These are phyloP conservation scores for Petasospora rhodanensis DNA, from an alignment of 1,139 yeast species.

Conservation along the genomic window DNA sequence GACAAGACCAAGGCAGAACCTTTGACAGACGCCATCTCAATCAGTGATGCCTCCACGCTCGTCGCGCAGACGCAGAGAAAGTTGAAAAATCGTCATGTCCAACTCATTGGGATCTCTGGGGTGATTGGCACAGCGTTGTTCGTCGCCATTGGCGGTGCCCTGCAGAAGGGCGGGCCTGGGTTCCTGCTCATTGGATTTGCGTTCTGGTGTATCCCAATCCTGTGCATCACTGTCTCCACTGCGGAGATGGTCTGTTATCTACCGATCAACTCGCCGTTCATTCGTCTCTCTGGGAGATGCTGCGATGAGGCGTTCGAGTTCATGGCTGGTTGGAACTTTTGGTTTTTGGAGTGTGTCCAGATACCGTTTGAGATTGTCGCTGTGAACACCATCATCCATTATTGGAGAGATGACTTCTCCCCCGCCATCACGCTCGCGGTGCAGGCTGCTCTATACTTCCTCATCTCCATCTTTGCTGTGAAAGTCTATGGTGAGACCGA, in stretches of 20 bases:
- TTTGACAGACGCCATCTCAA: constrained; percentile 12
- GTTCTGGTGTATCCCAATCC: constrained; percentile 56
- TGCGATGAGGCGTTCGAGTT: constrained; percentile 70
- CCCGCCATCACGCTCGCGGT: constrained; percentile 61
- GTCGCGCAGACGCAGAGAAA: constrained; percentile 42
- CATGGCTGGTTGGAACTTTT: constrained; percentile 78
- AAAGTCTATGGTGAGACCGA: constrained; percentile 72
- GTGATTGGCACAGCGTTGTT: constrained; percentile 79
- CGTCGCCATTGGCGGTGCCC: constrained; percentile 69
- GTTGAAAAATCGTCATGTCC: constrained; percentile 58
- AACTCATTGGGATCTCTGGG: constrained; percentile 80
- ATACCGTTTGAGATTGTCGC: constrained; percentile 82
- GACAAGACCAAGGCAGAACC: constrained; percentile 3
- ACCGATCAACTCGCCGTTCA: constrained; percentile 67
- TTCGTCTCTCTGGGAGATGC: constrained; percentile 51
- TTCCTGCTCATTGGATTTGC: constrained; percentile 64
- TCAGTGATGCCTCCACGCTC: constrained; percentile 21
- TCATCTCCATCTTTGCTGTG: constrained; percentile 70
- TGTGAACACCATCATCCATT: constrained; percentile 72
- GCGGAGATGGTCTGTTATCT: constrained; percentile 82
- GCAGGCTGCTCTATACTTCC: constrained; percentile 57
- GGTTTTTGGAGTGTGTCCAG: constrained; percentile 69
- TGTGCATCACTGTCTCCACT: constrained; percentile 64
- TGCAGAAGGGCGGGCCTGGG: constrained; percentile 73
- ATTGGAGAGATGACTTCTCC: constrained; percentile 72